Conservation (phyloP, 2,329 filamentous ascomycete genomes). For the Conoideocrella luteorostrata region DNA sequence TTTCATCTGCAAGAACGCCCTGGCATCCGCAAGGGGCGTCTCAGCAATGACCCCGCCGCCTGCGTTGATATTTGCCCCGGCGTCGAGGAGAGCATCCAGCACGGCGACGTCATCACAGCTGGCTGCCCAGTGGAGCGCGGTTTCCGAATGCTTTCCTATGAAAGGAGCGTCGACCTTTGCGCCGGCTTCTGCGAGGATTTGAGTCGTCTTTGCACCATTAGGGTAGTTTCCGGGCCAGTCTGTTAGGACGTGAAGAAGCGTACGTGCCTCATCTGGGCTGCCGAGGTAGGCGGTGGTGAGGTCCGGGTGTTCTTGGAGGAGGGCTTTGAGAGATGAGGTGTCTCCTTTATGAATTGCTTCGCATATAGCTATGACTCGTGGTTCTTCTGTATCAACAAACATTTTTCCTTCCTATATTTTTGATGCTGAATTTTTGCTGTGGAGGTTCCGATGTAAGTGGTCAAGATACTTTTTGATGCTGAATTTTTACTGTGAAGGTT, state of each 20-base stretch:
- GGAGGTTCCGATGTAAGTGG: too few species aligned
- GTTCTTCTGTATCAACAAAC: too few species aligned
- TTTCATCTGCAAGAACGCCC: slow-evolving; percentile 12
- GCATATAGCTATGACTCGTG: background rate
- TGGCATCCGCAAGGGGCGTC: slow-evolving; percentile 12
- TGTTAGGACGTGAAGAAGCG: slow-evolving; percentile 12
- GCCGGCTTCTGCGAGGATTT: slow-evolving; percentile 8
- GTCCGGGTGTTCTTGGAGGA: slow-evolving; percentile 6
- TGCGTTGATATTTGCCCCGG: slow-evolving; percentile 15
- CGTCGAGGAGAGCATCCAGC: slow-evolving; percentile 13
- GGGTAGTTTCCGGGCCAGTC: slow-evolving; percentile 13
- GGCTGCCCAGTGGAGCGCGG: slow-evolving; percentile 13
- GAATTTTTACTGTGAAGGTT: too few species aligned
- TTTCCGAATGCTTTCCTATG: slow-evolving; percentile 11
- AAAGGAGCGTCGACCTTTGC: slow-evolving; percentile 11
- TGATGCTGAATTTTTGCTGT: too few species aligned
- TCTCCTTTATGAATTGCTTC: slow-evolving; percentile 10
- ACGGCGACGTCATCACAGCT: slow-evolving; percentile 13
- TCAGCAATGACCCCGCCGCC: slow-evolving; percentile 12
- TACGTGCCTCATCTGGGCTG: slow-evolving; percentile 4
- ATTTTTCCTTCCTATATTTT: too few species aligned
- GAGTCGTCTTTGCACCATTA: slow-evolving; percentile 3
- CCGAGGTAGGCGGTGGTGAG: slow-evolving; percentile 10
- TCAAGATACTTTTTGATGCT: too few species aligned
- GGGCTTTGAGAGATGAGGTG: background rate